Conservation (phyloP, 2,329 filamentous ascomycete genomes). For the Aspergillus fructus region DNA sequence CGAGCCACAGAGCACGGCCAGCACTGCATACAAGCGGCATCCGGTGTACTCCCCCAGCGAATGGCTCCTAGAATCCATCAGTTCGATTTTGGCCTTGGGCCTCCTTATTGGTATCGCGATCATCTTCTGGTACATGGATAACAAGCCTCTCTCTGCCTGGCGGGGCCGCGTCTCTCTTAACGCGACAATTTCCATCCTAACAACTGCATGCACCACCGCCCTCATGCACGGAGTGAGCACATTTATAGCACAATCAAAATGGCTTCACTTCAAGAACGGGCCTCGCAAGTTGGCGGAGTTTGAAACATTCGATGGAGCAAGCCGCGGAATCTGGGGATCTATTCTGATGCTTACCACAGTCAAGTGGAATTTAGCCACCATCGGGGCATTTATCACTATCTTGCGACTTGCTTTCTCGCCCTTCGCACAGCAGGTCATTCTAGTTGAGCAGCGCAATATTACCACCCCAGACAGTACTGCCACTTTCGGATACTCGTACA, state of each 20-base stretch:
- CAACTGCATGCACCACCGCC: constrained; percentile 13
- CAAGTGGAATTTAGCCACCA: constrained; percentile 16
- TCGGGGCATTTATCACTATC: constrained; percentile 17
- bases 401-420: constrained; percentile 15
- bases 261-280: constrained; percentile 16
- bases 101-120: constrained; percentile 11
- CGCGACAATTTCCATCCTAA: constrained; percentile 16
- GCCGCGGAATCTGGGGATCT: constrained; percentile 17
- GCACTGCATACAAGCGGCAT: constrained; percentile 15
- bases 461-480: neutral
- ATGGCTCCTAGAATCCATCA: constrained; percentile 18
- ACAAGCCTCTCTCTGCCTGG: constrained; percentile 17
- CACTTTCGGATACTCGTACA: constrained; percentile 14
- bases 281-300: constrained; percentile 14
- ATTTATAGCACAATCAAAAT: constrained; percentile 19
- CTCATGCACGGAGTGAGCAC: constrained; percentile 16
- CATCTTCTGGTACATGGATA: constrained; percentile 17
- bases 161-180: constrained; percentile 6
- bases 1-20: neutral
- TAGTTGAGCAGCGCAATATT: constrained; percentile 14
- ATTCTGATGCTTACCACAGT: constrained; percentile 6
- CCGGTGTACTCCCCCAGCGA: constrained; percentile 13
- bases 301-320: constrained; percentile 17
- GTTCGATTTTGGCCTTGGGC: constrained; percentile 8
- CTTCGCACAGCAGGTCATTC: constrained; percentile 17